Conservation (phyloP, 129 eudicot genomes). For the Solidago caesia region DNA sequence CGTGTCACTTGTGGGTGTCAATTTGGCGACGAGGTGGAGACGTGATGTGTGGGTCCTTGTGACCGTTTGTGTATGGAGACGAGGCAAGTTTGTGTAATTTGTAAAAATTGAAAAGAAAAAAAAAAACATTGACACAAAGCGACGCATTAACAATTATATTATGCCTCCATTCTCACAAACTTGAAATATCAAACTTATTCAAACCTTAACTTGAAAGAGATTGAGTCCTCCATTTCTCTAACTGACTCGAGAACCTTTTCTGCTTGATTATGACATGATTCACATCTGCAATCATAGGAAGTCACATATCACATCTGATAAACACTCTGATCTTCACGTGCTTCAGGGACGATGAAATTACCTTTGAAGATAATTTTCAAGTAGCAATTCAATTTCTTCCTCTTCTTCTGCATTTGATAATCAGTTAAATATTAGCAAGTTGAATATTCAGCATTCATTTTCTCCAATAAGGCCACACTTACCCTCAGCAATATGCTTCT, state of each 20-base stretch:
- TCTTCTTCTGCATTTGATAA: conserved; percentile 78
- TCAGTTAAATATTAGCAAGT: conserved; percentile 5
- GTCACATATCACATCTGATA: conserved; percentile 8
- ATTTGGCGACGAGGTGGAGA: too few species aligned
- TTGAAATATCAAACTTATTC: conserved; percentile 12
- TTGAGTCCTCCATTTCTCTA: conserved; percentile 97
- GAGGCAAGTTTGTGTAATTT: too few species aligned
- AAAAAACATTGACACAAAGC: too few species aligned
- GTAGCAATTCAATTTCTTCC: conserved; percentile 98
- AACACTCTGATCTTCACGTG: conserved; percentile 12
- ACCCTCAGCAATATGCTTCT: conserved; percentile 96
- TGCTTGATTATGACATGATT: conserved; percentile 98
- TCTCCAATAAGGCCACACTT: conserved; percentile 7
- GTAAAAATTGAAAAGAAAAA: too few species aligned
- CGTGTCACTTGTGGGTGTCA: too few species aligned
- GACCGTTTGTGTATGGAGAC: too few species aligned
- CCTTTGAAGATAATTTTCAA: conserved; percentile 98
- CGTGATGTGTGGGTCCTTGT: too few species aligned
- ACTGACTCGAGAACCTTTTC: conserved; percentile 99
- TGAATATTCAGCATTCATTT: not conserved
- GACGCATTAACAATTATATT: not conserved
- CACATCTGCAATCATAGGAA: conserved; percentile 63
- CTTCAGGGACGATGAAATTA: conserved; percentile 28
- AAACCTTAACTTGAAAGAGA: conserved; percentile 92
- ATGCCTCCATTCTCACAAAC: not conserved